phyloP scores from a whole-genome alignment of 2,329 filamentous ascomycete species.

The Fusarium domesticum region DNA sequence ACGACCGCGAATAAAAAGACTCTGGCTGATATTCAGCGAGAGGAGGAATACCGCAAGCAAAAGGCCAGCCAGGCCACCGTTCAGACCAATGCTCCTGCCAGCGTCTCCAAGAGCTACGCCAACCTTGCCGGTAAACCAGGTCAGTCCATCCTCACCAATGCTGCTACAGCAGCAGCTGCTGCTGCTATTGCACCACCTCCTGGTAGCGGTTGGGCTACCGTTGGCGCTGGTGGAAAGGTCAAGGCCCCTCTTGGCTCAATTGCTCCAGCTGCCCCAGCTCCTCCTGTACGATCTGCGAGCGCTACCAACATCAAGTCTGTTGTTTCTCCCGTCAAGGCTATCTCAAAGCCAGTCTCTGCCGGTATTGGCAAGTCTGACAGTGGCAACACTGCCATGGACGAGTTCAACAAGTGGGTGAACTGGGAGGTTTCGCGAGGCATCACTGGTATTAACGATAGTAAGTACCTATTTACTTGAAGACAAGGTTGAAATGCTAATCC shows the following conservation, averaged over 20 bases:
- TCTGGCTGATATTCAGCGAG: constrained; percentile 90
- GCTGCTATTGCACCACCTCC: constrained; percentile 32
- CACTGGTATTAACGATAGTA: constrained; percentile 50
- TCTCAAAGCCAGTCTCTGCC: constrained; percentile 47
- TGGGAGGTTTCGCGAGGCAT: constrained; percentile 74
- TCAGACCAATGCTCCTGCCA: constrained; percentile 47
- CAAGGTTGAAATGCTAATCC: constrained; percentile 32
- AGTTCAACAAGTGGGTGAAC: constrained; percentile 91
- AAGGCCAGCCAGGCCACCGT: constrained; percentile 55
- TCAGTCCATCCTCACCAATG: constrained; percentile 36
- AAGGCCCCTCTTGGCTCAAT: constrained; percentile 62
- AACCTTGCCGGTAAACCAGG: constrained; percentile 81
- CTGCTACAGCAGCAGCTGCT: constrained; percentile 40
- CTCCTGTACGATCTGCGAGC: constrained; percentile 47
- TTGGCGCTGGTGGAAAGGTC: constrained; percentile 88
- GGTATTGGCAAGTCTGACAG: constrained; percentile 40
- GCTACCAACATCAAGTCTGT: constrained; percentile 42
- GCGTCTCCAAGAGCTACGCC: constrained; percentile 81
- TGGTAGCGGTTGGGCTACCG: constrained; percentile 81
- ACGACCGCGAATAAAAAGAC: constrained; percentile 69
- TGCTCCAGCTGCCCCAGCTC: constrained; percentile 38
- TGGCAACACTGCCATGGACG: constrained; percentile 65
- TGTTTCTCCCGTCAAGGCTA: constrained; percentile 49
- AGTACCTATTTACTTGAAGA: constrained; percentile 30
- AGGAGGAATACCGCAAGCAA: constrained; percentile 80